A percentile compares a stretch with the other conserved stretches of the same genome.
These are phyloP conservation scores for Claviceps cyperi DNA, from an alignment of 2,329 filamentous ascomycete genomes.

Conservation along the genomic window DNA sequence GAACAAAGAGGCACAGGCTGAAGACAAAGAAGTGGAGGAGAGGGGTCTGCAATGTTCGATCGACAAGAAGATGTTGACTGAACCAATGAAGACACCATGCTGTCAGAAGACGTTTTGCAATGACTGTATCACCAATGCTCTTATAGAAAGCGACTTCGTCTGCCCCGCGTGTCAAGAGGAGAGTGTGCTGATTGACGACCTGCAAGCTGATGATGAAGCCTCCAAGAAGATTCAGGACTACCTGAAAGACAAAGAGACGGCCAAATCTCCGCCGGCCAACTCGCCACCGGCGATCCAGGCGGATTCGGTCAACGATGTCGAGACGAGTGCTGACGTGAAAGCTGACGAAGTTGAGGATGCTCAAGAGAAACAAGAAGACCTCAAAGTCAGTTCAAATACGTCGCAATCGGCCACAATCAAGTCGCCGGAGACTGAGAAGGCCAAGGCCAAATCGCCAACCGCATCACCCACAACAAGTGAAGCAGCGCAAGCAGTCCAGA, in stretches of 20 bases:
- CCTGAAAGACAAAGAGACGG: conserved; percentile 39
- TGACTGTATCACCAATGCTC: conserved; percentile 97
- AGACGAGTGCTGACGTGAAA: conserved; percentile 20
- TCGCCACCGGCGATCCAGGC: conserved; percentile 16
- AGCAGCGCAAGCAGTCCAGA: conserved; percentile 9
- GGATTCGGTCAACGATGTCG: conserved; percentile 27
- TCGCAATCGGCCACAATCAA: conserved; percentile 18
- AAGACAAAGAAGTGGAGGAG: conserved; percentile 77
- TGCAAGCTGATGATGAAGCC: conserved; percentile 68
- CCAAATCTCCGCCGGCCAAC: conserved; percentile 23
- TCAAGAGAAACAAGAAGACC: conserved; percentile 13
- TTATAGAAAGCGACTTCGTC: conserved; percentile 95
- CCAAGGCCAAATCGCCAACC: conserved; percentile 15
- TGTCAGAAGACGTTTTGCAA: conserved; percentile 98
- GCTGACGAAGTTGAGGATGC: conserved; percentile 13
- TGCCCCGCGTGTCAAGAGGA: conserved; percentile 87
- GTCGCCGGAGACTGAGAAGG: conserved; percentile 14
- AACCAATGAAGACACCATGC: conserved; percentile 98
- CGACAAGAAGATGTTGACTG: conserved; percentile 96
- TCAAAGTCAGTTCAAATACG: not conserved
- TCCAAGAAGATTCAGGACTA: conserved; percentile 67
- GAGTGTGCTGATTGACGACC: conserved; percentile 83
- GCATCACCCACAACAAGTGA: conserved; percentile 15
- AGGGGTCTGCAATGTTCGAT: conserved; percentile 83
- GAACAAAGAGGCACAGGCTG: conserved; percentile 60